A percentile compares a stretch with the other conserved stretches of the same genome.
Evolutionary conservation across 2,329 filamentous ascomycete species (phyloP).

Genomic region (Pestalotiopsis sp.): DNA sequence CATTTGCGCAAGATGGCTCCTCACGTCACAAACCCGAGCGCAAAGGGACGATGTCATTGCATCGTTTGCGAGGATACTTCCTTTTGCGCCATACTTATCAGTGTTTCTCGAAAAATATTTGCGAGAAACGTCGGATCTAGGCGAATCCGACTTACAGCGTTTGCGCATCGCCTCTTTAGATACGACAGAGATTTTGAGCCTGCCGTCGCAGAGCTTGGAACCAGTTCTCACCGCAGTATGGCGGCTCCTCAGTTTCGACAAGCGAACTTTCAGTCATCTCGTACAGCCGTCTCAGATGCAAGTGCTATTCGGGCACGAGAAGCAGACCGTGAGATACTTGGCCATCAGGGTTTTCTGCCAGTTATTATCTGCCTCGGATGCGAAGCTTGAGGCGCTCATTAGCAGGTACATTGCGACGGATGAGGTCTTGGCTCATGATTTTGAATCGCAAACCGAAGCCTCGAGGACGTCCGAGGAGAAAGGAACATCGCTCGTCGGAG

Average conservation of each 20-base stretch:
- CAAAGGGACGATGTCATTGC: conserved; percentile 57
- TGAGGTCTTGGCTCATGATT: conserved; percentile 34
- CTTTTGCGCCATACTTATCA: conserved; percentile 79
- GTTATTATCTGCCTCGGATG: conserved; percentile 79
- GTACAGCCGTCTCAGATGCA: conserved; percentile 71
- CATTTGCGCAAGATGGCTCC: conserved; percentile 79
- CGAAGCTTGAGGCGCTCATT: conserved; percentile 74
- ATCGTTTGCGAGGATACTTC: conserved; percentile 78
- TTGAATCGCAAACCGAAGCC: neutral
- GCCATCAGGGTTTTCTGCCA: conserved; percentile 81
- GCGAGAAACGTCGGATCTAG: conserved; percentile 30
- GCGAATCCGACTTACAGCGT: conserved; percentile 18
- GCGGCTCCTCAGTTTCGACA: conserved; percentile 79
- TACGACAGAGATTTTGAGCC: conserved; percentile 16
- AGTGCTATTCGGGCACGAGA: conserved; percentile 64
- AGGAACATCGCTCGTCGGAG: conserved; percentile 52
- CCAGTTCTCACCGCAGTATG: conserved; percentile 69
- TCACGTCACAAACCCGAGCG: conserved; percentile 42
- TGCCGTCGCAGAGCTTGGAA: conserved; percentile 27
- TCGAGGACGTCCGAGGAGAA: neutral
- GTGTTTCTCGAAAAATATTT: conserved; percentile 64
- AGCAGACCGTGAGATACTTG: conserved; percentile 72
- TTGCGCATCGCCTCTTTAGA: conserved; percentile 32
- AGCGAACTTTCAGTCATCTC: conserved; percentile 65
- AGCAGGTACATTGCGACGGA: conserved; percentile 61